Percentiles rank a stretch among this genome's conserved stretches.
Conservation (phyloP, 1,284 basidiomycete genomes). For the Papiliotrema fonsecae region DNA sequence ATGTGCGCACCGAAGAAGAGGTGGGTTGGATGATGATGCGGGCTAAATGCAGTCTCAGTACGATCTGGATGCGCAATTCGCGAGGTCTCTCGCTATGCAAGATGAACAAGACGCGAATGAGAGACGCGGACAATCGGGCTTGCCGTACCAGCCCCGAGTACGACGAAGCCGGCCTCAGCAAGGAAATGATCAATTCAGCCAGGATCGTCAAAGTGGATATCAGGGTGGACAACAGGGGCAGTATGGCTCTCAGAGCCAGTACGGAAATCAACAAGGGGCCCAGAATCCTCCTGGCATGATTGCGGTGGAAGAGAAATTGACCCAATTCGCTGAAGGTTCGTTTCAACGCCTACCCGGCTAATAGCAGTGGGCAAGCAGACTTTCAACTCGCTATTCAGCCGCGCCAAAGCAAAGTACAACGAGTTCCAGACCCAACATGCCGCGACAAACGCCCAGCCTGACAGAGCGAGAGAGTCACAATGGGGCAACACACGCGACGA, state of each 20-base stretch:
- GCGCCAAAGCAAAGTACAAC: slow-evolving; percentile 37
- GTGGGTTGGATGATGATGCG: slow-evolving; percentile 10
- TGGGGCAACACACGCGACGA: not conserved
- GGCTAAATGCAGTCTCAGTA: slow-evolving; percentile 33
- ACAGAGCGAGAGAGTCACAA: slow-evolving; percentile 11
- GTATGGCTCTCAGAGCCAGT: not conserved
- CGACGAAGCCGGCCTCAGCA: slow-evolving; percentile 19
- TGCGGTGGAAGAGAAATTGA: slow-evolving; percentile 41
- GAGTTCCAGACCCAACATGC: slow-evolving; percentile 27
- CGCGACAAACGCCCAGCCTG: slow-evolving; percentile 3
- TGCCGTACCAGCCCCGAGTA: slow-evolving; percentile 45
- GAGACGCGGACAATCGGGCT: slow-evolving; percentile 5
- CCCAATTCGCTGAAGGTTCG: slow-evolving; percentile 41
- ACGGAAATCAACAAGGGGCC: slow-evolving; percentile 5
- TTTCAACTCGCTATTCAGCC: slow-evolving; percentile 35
- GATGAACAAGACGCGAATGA: slow-evolving; percentile 33
- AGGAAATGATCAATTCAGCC: slow-evolving; percentile 1
- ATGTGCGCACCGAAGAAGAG: slow-evolving; percentile 23
- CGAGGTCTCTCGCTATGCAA: slow-evolving; percentile 40
- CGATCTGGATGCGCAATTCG: slow-evolving; percentile 45
- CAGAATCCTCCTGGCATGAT: slow-evolving; percentile 33
- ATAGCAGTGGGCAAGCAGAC: slow-evolving; percentile 38
- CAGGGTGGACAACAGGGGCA: not conserved
- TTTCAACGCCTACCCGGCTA: not conserved
- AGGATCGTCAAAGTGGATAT: not conserved